These are phyloP conservation scores for Teunomyces cretensis DNA, from an alignment of 805 yeast species.

Conservation along the genomic window DNA sequence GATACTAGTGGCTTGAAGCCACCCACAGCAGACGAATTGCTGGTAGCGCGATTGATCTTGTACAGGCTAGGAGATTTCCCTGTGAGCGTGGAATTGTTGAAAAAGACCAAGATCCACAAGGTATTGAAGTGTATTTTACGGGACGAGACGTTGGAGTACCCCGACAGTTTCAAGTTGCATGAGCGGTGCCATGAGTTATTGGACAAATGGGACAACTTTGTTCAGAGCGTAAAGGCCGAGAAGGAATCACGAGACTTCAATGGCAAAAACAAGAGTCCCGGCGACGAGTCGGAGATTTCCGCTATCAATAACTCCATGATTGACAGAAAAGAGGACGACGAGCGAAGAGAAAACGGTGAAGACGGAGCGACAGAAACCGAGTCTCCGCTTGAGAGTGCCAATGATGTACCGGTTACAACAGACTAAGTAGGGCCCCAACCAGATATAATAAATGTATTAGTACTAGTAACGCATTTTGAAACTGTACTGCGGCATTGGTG, in stretches of 20 bases:
- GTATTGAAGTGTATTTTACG: constrained; percentile 49
- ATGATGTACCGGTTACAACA: constrained; percentile 11
- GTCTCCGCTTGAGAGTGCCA: constrained; percentile 2
- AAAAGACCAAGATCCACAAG: constrained; percentile 50
- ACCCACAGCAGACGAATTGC: constrained; percentile 46
- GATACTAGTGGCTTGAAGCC: constrained; percentile 34
- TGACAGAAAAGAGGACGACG: constrained; percentile 9
- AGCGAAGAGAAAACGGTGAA: constrained; percentile 2
- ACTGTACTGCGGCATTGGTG: not conserved
- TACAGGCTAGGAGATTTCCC: constrained; percentile 44
- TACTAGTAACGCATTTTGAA: not conserved
- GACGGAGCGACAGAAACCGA: not conserved
- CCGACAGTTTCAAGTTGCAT: constrained; percentile 46
- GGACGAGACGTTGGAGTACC: constrained; percentile 38
- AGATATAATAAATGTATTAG: constrained; percentile 2
- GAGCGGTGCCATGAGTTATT: constrained; percentile 43
- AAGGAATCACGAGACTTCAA: constrained; percentile 11
- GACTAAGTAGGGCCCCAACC: constrained; percentile 6
- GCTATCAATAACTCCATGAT: constrained; percentile 8
- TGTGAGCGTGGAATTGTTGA: constrained; percentile 39
- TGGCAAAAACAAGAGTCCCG: constrained; percentile 2
- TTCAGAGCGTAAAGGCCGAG: constrained; percentile 38
- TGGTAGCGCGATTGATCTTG: constrained; percentile 39
- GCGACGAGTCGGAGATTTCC: constrained; percentile 12
- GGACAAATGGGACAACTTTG: constrained; percentile 38